Evolutionary conservation across 2,329 filamentous ascomycete genomes (phyloP), one percentile per base, ranked within the genome.

Genomic region (Kalaharituber pfeilii): DNA sequence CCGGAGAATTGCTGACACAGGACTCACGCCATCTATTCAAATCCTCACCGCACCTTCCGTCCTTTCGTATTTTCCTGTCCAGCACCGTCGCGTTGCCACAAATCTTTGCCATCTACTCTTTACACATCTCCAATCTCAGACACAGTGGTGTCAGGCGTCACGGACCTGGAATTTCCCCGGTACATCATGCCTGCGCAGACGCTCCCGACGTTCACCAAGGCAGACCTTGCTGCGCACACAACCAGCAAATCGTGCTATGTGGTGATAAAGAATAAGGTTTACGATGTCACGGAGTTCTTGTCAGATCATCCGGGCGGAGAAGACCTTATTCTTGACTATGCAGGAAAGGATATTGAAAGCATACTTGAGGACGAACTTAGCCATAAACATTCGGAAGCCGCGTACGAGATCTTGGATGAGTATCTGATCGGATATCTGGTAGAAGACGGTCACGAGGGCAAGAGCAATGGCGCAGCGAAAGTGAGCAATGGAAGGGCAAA

Each of bases 381-480:
- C 29, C 91, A 98, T 66, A 71, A 74, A 44, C 91, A 98, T 68
- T 86, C 84, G 49, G 88, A 96, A 58, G 76, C 87, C 1, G 91
- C 91, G n/a, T 98, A 95, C 69, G 89, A 96, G 64, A 84, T 96
- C 13, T 75, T 98, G 25, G 85, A 94, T 47, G 91, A 96, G 39
- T 82, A 79, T 47, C 75, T 89, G 15, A 75, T 96, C 57, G 91
- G 86, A 15, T 94, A 93, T 65, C 72, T 95, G 29, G 74, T 75
- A 4, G 76, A 76, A 1, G 74, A 80, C 33, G 42, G 15, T 11
- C 5, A 20, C 18, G 25, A 13, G 11, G 75, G 78, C 58, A 67
- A 75, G 4, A 67, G 75, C 27, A 67, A 66, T 13, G 29, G 11
- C 9, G n/a, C 11, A 9, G 22, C 11, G 11, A 20, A 13, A 4